phyloP scores from a whole-genome alignment of 768 basidiomycete species.

The Leccinum broughii region DNA sequence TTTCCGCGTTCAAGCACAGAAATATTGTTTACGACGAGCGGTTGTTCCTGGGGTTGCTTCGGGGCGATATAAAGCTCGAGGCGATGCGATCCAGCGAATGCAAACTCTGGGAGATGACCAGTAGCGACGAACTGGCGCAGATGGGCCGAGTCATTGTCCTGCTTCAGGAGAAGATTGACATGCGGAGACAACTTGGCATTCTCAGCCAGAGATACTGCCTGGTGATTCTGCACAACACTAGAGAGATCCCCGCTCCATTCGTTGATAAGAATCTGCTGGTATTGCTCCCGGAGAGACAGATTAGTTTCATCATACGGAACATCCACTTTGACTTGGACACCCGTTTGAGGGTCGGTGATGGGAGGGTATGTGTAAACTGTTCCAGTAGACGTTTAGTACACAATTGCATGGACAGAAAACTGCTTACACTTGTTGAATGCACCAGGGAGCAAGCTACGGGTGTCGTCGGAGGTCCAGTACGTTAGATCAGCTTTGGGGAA shows the following conservation, averaged over 20 bases:
- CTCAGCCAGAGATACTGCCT: no score
- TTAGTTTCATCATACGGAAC: conserved; percentile 10
- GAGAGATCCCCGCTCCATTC: conserved; percentile 5
- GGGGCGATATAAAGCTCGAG: conserved; percentile 19
- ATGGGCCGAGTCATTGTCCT: not conserved
- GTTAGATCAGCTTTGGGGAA: conserved; percentile 11
- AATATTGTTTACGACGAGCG: conserved; percentile 15
- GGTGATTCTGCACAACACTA: no score
- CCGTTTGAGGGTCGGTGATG: conserved; percentile 11
- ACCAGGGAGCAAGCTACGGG: conserved; percentile 7
- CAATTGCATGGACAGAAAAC: not conserved
- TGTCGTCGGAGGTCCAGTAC: conserved; percentile 21
- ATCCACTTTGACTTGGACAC: conserved; percentile 15
- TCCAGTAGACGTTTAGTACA: not conserved
- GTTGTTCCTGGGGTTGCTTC: not conserved
- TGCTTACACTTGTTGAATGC: conserved; percentile 8
- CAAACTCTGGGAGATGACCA: conserved; percentile 18
- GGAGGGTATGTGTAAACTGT: conserved; percentile 25
- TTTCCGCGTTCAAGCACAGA: conserved; percentile 15
- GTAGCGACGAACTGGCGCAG: conserved; percentile 11
- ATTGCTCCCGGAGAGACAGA: conserved; percentile 6
- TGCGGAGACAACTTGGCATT: not conserved
- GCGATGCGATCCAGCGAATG: conserved; percentile 21
- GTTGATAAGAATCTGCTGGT: conserved; percentile 2
- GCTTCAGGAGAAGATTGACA: conserved; percentile 4